phyloP scores from a whole-genome alignment of 257 asterid species.

The Plantago major region DNA sequence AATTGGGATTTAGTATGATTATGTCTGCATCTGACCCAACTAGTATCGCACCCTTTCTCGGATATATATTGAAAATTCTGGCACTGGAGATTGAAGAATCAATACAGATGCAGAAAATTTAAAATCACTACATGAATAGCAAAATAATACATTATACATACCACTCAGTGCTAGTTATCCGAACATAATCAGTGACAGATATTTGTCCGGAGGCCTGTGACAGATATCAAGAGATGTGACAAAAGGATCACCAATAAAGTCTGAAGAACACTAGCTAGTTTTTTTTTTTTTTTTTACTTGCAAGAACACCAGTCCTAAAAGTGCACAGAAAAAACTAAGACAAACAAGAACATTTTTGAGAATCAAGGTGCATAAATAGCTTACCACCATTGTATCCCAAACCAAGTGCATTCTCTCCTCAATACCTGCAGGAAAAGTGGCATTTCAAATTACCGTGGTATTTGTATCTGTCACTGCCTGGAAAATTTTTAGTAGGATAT shows the following conservation, averaged over 20 bases:
- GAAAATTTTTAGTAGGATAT: conserved; percentile 12
- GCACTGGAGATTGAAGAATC: conserved; percentile 51
- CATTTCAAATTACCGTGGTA: conserved; percentile 8
- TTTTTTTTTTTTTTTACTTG: neutral
- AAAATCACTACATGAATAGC: neutral
- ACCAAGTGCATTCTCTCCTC: conserved; percentile 98
- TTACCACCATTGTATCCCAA: conserved; percentile 98
- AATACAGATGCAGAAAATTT: conserved; percentile 15
- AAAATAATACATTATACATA: conserved; percentile 25
- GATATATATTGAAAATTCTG: conserved; percentile 82
- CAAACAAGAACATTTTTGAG: neutral
- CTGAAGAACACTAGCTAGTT: no score
- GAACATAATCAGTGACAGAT: conserved; percentile 74
- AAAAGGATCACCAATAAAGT: neutral
- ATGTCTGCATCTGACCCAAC: conserved; percentile 94
- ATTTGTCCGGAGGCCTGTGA: conserved; percentile 76
- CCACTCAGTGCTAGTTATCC: conserved; percentile 91
- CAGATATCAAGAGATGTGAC: conserved; percentile 14
- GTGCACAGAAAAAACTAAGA: neutral
- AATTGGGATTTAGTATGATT: conserved; percentile 80
- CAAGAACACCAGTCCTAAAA: neutral
- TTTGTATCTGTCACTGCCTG: neutral
- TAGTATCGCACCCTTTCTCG: conserved; percentile 88
- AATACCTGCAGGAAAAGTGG: conserved; percentile 47
- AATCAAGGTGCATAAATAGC: conserved; percentile 22